Percentiles rank a stretch among this genome's conserved stretches.
Evolutionary conservation across 2,329 filamentous ascomycete species (phyloP).

Genomic region (Cyphellophora attinorum): DNA sequence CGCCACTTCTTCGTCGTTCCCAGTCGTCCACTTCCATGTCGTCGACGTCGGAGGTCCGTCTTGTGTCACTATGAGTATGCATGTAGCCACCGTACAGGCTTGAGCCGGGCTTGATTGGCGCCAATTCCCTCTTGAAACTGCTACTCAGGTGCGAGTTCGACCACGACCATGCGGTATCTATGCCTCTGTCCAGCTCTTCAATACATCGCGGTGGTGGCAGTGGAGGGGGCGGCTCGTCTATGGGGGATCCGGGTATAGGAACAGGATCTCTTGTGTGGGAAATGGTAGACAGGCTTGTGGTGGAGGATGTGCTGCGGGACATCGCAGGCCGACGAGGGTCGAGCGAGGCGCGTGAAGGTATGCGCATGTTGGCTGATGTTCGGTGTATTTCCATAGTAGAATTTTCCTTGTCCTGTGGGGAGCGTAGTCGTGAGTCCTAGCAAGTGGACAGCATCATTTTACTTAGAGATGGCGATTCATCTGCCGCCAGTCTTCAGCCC

Average conservation of each 20-base stretch:
- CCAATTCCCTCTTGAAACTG: constrained; percentile 31
- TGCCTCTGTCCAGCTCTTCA: constrained; percentile 44
- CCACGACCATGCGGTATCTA: constrained; percentile 55
- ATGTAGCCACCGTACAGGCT: constrained; percentile 39
- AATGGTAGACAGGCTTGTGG: constrained; percentile 30
- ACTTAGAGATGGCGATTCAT: too few relatives aligned
- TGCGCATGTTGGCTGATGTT: background rate
- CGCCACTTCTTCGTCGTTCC: constrained; percentile 24
- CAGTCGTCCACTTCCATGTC: constrained; percentile 29
- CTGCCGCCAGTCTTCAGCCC: too few relatives aligned
- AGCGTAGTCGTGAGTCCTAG: background rate
- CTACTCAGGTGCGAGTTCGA: constrained; percentile 45
- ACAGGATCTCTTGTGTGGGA: constrained; percentile 42
- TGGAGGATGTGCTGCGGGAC: constrained; percentile 27
- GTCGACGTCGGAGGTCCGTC: constrained; percentile 16
- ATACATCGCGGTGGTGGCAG: constrained; percentile 55
- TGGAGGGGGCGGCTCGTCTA: constrained; percentile 46
- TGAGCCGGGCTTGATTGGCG: constrained; percentile 39
- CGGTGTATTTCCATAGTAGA: constrained; percentile 7
- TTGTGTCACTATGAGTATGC: constrained; percentile 13
- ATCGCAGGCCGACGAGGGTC: constrained; percentile 19
- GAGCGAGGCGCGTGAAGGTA: background rate
- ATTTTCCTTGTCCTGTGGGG: too few relatives aligned
- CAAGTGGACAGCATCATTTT: too few relatives aligned
- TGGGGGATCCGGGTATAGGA: constrained; percentile 51